Evolutionary conservation across 805 yeast genomes (phyloP).

Genomic region (Candida gorgasii): DNA sequence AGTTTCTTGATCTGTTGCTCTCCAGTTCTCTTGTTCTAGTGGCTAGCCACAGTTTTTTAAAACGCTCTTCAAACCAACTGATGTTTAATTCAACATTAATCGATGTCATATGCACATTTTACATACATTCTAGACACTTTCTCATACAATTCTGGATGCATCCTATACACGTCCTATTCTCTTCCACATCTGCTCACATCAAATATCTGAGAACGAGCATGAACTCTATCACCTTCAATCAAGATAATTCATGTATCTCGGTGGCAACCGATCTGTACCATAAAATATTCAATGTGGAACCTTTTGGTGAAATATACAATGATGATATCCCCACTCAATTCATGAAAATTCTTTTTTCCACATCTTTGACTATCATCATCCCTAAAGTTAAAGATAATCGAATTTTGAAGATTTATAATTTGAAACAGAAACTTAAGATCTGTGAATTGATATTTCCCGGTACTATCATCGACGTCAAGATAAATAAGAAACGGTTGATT

Average conservation of each 20-base stretch:
- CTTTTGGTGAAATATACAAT: conserved; percentile 43
- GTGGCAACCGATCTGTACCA: conserved; percentile 33
- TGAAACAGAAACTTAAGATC: conserved; percentile 50
- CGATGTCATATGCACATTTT: too few species aligned
- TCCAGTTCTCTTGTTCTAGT: too few species aligned
- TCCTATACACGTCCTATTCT: too few species aligned
- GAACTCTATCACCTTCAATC: conserved; percentile 42
- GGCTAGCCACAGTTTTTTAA: too few species aligned
- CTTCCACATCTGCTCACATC: background rate
- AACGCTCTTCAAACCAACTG: too few species aligned
- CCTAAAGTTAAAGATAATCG: conserved; percentile 31
- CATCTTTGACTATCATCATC: conserved; percentile 41
- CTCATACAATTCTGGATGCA: too few species aligned
- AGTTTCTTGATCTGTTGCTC: background rate
- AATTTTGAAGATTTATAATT: conserved; percentile 38
- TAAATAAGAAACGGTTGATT: conserved; percentile 80
- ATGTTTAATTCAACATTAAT: too few species aligned
- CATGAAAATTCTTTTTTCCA: conserved; percentile 42
- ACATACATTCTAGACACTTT: too few species aligned
- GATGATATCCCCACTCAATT: conserved; percentile 28
- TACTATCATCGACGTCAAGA: conserved; percentile 64
- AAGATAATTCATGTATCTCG: conserved; percentile 42
- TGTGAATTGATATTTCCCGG: conserved; percentile 90
- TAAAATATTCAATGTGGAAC: conserved; percentile 46
- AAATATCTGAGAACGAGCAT: too few species aligned